Evolutionary conservation across 495 filamentous ascomycete species (phyloP).

Genomic region (Apodospora peruviana): DNA sequence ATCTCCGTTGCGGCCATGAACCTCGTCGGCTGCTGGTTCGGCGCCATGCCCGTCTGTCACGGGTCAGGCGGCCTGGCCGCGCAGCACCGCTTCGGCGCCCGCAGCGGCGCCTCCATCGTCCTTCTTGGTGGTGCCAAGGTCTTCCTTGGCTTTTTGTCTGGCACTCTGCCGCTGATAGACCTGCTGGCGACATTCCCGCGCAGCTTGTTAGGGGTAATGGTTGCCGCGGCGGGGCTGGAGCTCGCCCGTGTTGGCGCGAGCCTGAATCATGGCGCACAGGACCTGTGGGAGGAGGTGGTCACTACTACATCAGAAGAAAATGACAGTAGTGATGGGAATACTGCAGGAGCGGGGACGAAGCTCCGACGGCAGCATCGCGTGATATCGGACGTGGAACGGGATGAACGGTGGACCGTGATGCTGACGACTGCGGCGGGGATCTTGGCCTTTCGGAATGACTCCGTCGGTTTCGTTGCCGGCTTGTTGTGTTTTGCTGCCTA

Average conservation of each 20-base stretch:
- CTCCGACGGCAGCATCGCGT: background rate
- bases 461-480: slow-evolving; percentile 77
- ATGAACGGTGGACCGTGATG: slow-evolving; percentile 79
- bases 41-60: slow-evolving; percentile 93
- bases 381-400: slow-evolving; percentile 54
- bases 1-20: slow-evolving; percentile 81
- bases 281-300: slow-evolving; percentile 36
- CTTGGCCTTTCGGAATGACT: slow-evolving; percentile 85
- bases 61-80: slow-evolving; percentile 86
- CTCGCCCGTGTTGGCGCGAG: slow-evolving; percentile 77
- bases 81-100: slow-evolving; percentile 84
- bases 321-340: background rate
- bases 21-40: slow-evolving; percentile 79
- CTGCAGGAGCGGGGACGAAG: slow-evolving; percentile 1
- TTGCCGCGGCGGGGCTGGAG: slow-evolving; percentile 82
- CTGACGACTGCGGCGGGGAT: slow-evolving; percentile 74
- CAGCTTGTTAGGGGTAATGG: slow-evolving; percentile 75
- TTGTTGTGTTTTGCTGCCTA: slow-evolving; percentile 52
- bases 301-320: slow-evolving; percentile 12
- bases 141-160: slow-evolving; percentile 65
- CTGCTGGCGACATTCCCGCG: slow-evolving; percentile 66
- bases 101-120: slow-evolving; percentile 77
- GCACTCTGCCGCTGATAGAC: slow-evolving; percentile 56
- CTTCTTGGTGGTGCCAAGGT: slow-evolving; percentile 74
- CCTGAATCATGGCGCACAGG: slow-evolving; percentile 66